Evolutionary conservation across 2,329 filamentous ascomycete species (phyloP).

Genomic region (Hymenotorrendiella dingleyae): DNA sequence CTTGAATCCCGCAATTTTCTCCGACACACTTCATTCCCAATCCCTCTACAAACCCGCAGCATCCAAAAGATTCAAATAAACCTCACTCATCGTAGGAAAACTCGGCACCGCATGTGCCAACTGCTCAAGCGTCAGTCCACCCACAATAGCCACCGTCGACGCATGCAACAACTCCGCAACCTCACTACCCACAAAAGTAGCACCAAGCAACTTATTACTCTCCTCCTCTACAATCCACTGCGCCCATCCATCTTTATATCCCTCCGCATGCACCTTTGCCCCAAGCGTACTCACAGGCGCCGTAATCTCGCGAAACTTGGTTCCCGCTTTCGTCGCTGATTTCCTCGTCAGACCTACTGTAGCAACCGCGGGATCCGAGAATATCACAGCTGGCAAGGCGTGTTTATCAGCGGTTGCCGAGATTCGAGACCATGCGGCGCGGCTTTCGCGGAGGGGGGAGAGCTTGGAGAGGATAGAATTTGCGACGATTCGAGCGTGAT

Average conservation of each 20-base stretch:
- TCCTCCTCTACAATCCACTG: constrained; percentile 10
- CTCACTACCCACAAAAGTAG: constrained; percentile 9
- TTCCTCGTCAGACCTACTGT: constrained; percentile 6
- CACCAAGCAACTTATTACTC: constrained; percentile 8
- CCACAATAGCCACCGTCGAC: constrained; percentile 7
- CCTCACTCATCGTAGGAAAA: constrained; percentile 11
- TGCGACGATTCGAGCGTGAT: constrained; percentile 8
- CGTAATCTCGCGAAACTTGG: constrained; percentile 3
- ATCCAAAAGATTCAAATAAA: constrained; percentile 6
- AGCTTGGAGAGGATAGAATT: constrained; percentile 8
- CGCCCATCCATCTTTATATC: constrained; percentile 10
- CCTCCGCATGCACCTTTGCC: constrained; percentile 9
- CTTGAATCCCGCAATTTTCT: too few species aligned
- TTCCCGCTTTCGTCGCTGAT: constrained; percentile 2
- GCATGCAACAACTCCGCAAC: constrained; percentile 8
- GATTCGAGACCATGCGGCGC: constrained; percentile 1
- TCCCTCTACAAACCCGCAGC: constrained; percentile 8
- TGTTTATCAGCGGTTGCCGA: neutral
- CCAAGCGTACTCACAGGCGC: constrained; percentile 4
- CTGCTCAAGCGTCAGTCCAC: constrained; percentile 7
- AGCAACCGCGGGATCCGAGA: constrained; percentile 9
- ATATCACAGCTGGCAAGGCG: constrained; percentile 6
- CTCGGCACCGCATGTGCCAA: constrained; percentile 9
- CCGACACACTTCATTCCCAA: too few species aligned
- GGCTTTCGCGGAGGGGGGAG: neutral